Evolutionary conservation across 331 rosid species (phyloP).

Genomic region (Phaseolus coccineus): DNA sequence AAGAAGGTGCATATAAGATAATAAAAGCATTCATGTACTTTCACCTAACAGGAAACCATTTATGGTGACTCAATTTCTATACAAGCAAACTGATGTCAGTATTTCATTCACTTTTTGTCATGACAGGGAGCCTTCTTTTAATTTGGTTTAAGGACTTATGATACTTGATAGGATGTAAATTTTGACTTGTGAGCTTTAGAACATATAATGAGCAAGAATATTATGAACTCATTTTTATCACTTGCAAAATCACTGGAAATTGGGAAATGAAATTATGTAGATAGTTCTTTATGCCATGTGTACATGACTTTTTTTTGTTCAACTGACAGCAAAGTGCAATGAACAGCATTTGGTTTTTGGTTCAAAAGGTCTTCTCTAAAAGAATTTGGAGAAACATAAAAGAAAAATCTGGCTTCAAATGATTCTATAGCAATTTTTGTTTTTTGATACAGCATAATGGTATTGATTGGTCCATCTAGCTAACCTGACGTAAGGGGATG

Average conservation of each 20-base stretch:
- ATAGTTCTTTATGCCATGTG: conserved; percentile 2
- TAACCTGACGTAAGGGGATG: not conserved
- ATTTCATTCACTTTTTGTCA: not conserved
- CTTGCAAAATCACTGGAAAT: conserved; percentile 2
- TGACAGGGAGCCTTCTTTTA: not conserved
- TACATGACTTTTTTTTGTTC: not conserved
- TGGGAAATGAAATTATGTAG: not conserved
- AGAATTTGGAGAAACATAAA: not conserved
- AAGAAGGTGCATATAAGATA: not conserved
- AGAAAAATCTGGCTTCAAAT: not conserved
- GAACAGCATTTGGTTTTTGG: not conserved
- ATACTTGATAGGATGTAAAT: not conserved
- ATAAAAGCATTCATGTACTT: not conserved
- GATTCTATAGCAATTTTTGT: not conserved
- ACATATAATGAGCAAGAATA: not conserved
- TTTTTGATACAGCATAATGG: not conserved
- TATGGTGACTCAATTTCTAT: conserved; percentile 16
- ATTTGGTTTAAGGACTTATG: not conserved
- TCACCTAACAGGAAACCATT: not conserved
- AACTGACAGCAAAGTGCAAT: not conserved
- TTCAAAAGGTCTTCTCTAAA: not conserved
- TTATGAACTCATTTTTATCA: not conserved
- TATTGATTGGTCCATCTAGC: not conserved
- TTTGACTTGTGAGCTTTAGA: conserved; percentile 8
- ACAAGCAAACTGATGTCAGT: not conserved